A percentile compares a stretch with the other conserved stretches of the same genome.
Evolutionary conservation across 805 yeast genomes (phyloP).

Genomic region (Blastobotrys muscicola): DNA sequence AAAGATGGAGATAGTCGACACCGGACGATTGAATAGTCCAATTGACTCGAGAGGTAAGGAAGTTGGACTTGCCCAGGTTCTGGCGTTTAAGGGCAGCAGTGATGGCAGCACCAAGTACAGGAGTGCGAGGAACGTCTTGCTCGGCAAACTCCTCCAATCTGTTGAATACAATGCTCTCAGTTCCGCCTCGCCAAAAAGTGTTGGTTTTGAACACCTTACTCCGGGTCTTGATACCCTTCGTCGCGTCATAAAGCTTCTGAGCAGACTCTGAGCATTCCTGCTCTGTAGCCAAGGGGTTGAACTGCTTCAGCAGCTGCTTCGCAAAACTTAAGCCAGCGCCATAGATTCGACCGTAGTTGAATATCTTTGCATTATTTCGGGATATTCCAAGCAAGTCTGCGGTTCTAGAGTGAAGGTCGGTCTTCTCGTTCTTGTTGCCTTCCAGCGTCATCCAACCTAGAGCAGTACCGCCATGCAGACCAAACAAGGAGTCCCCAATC

Average conservation of each 20-base stretch:
- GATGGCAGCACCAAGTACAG: conserved; percentile 87
- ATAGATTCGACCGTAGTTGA: conserved; percentile 93
- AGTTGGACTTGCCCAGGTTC: conserved; percentile 52
- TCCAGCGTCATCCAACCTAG: conserved; percentile 99
- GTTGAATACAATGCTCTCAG: conserved; percentile 88
- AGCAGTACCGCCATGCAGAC: conserved; percentile 91
- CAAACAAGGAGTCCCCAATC: conserved; percentile 84
- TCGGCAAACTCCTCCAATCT: conserved; percentile 80
- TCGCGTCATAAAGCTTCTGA: conserved; percentile 56
- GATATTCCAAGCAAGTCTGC: conserved; percentile 83
- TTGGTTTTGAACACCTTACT: conserved; percentile 26
- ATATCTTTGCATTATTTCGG: conserved; percentile 86
- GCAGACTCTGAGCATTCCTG: conserved; percentile 60
- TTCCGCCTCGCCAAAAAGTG: conserved; percentile 58
- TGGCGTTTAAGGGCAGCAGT: conserved; percentile 68
- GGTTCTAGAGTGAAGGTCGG: conserved; percentile 92
- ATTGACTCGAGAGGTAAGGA: conserved; percentile 82
- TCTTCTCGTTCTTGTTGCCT: conserved; percentile 84
- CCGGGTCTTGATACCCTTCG: conserved; percentile 58
- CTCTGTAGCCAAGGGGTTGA: conserved; percentile 62
- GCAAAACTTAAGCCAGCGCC: conserved; percentile 97
- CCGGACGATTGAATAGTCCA: conserved; percentile 99
- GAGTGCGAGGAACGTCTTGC: conserved; percentile 73
- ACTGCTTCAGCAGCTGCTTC: conserved; percentile 68
- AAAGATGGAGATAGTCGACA: conserved; percentile 84